Base-by-base conservation (phyloP, 495 filamentous ascomycete genomes). In the Penicillium flavigenum region DNA sequence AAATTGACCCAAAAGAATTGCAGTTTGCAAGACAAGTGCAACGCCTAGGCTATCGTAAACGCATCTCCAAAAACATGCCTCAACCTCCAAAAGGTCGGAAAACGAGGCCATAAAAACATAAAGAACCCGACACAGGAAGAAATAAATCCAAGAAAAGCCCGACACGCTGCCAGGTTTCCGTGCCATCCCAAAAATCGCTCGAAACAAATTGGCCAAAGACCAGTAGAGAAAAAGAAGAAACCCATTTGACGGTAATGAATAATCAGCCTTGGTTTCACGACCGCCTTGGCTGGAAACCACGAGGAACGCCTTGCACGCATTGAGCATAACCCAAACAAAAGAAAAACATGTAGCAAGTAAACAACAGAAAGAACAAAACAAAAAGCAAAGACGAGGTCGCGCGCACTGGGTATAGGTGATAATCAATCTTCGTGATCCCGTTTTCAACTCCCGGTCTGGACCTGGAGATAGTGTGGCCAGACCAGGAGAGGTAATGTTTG, bases 361-460 rank as follows among this genome's bases (percentile, higher is more conserved):
- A 26, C 22, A 31, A 27, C 9, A 17, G 12, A 0, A 34, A 12
- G 4, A 32, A 12, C 9, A 32, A 32, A 34, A 34, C 3, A 31
- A 29, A 19, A 14, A 27, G 38, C 2, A 43, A 55, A 27, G 24
- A 55, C 43, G 10, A 46, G 12, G 42, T 47, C 31, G 53, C 44
- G 53, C 53, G 53, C 26, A 29, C 31, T 55, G 53, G 53, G 53
- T 55, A 55, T 55, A 36, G 51, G 51, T 54, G 53, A 55, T 47
- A 55, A 55, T 55, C 53, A 55, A 55, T 55, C 43, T 47, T 55
- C 52, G 52, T 55, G 41, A 55, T 47, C 43, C 52, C 43, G 52
- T 55, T 55, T 46, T 46, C 41, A 26, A 10, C 12, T 29, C 43
- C 31, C 27, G 32, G 31, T 10, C 43, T 45, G 43, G 14, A 3